These are phyloP conservation scores for Rhinocladiella similis DNA, from an alignment of 2,329 filamentous ascomycete genomes.

Conservation along the genomic window DNA sequence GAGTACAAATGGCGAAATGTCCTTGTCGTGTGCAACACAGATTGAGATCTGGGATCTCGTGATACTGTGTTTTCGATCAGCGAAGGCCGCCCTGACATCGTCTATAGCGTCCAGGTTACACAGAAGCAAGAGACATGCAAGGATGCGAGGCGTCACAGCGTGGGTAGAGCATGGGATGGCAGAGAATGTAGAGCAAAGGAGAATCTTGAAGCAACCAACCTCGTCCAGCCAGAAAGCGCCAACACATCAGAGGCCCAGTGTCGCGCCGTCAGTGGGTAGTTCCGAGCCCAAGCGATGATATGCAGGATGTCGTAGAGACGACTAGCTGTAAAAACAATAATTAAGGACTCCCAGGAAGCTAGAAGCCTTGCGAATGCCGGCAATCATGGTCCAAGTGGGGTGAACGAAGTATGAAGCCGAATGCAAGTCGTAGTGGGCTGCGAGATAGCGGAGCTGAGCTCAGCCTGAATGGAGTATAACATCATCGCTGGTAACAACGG, in stretches of 20 bases:
- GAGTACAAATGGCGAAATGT: conserved; percentile 12
- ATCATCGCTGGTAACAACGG: background rate
- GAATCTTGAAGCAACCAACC: conserved; percentile 15
- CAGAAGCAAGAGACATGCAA: conserved; percentile 15
- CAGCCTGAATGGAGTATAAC: conserved; percentile 6
- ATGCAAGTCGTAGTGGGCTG: conserved; percentile 5
- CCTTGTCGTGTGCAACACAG: conserved; percentile 17
- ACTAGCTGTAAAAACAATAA: conserved; percentile 10
- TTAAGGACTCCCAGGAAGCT: conserved; percentile 4
- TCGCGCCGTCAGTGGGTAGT: conserved; percentile 14
- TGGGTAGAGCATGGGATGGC: conserved; percentile 23
- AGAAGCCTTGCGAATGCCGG: conserved; percentile 13
- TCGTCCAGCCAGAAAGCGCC: conserved; percentile 22
- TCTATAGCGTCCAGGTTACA: conserved; percentile 22
- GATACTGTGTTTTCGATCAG: conserved; percentile 21
- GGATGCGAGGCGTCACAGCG: conserved; percentile 18
- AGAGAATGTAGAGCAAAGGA: conserved; percentile 20
- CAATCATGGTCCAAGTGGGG: conserved; percentile 18
- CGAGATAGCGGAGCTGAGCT: conserved; percentile 15
- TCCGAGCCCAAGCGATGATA: conserved; percentile 23
- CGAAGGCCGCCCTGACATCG: conserved; percentile 22
- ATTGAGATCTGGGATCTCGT: conserved; percentile 26
- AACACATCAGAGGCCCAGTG: conserved; percentile 24
- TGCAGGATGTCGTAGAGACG: conserved; percentile 26
- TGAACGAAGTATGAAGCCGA: conserved; percentile 9